phyloP scores from a whole-genome alignment of 116 monocot genomes.

The Phalaenopsis hybrid region DNA sequence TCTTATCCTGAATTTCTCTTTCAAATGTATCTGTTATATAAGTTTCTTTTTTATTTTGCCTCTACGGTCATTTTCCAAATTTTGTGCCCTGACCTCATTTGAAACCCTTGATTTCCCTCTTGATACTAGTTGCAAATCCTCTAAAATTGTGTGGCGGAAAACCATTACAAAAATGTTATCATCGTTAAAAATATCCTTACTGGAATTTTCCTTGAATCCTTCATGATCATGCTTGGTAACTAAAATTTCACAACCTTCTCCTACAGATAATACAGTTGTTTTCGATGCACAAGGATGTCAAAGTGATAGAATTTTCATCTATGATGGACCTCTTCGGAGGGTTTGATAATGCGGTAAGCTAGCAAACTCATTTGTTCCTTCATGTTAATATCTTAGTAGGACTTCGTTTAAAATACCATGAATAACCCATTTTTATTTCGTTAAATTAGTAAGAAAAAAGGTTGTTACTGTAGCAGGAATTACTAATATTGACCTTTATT shows the following conservation, averaged over 20 bases:
- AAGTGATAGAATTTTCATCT: conserved; percentile 75
- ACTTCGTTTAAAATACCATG: not conserved
- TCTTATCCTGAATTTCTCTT: too few relatives aligned
- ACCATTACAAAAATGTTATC: not conserved
- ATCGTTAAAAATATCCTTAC: not conserved
- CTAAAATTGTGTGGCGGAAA: too few relatives aligned
- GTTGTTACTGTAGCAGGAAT: not conserved
- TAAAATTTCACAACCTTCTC: not conserved
- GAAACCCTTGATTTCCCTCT: too few relatives aligned
- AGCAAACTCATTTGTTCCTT: not conserved
- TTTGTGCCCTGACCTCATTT: too few relatives aligned
- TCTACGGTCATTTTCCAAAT: too few relatives aligned
- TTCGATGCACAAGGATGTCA: conserved; percentile 53
- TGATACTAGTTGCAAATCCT: too few relatives aligned
- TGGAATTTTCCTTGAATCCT: not conserved
- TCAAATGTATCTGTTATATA: too few relatives aligned
- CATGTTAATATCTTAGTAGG: not conserved
- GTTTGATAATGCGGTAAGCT: conserved; percentile 52
- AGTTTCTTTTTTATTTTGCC: too few relatives aligned
- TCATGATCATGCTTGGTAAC: not conserved
- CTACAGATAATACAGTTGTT: conserved; percentile 48
- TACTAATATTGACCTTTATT: not conserved
- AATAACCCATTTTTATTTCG: not conserved
- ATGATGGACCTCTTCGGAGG: conserved; percentile 65
- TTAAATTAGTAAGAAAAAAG: not conserved